Evolutionary conservation across 305 asterid genomes (phyloP), one percentile per base, ranked within the genome.

Genomic region (Plantago lanceolata): DNA sequence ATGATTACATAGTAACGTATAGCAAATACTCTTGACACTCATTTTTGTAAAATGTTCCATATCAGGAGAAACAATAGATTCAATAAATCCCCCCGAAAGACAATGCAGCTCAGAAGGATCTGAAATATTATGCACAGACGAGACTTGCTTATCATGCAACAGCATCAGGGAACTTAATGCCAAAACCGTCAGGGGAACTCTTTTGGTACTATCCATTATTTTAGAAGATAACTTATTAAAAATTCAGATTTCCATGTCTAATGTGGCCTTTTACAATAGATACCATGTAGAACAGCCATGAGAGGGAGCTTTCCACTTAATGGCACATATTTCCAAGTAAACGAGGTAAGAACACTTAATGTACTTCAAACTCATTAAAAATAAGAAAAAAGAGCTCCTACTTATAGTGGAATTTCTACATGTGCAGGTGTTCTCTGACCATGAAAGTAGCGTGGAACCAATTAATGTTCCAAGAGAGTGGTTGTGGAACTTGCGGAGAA

Each of bases 271-370:
- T 55, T 37, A 51, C 60, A 61, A 77, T 82, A 93, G 97, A 80
- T 90, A 78, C 97, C 97, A 50, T 90, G 99, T 76, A 86, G 98
- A 82, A 93, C 98, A 57, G 98, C 97, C 59, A 92, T 92, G 98
- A 82, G 92, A 74, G 98, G 98, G 68, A 92, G 98, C 82, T 92
- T 92, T 76, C 98, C 98, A 16, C 85, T 92, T 31, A 92, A 92
- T 72, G 98, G 98, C 58, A 92, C 98, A 45, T 92, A 92, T 73
- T 92, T 92, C 65, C 98, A 92, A 83, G 97, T 92, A 52, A 92
- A 89, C 40, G 98, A 92, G 98, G 98, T 89, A 75, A 66, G 20
- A 26, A 33, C 43, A 65, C 52, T 54, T 60, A 65, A 63, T 57
- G 43, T 52, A 54, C 17, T 68, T 52, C 47, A 50, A 33, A 64